A percentile compares a stretch with the other conserved stretches of the same genome.
Conservation (phyloP, 2,329 filamentous ascomycete genomes). For the Penicillium freii region DNA sequence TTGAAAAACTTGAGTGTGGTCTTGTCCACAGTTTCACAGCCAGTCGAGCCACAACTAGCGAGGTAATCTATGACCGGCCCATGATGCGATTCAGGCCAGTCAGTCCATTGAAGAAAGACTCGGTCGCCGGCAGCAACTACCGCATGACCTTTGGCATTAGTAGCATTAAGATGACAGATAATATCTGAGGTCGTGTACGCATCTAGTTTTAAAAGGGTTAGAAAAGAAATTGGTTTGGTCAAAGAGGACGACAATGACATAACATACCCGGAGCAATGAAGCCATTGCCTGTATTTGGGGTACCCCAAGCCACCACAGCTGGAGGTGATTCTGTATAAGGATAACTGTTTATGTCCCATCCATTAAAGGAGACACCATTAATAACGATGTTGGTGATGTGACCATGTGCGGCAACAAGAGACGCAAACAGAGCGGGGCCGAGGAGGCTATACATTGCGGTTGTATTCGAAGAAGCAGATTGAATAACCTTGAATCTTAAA, state of each 20-base stretch:
- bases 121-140: slow-evolving; percentile 58
- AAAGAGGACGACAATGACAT: not conserved
- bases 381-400: slow-evolving; percentile 40
- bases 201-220: slow-evolving; percentile 4
- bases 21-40: slow-evolving; percentile 55
- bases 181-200: slow-evolving; percentile 53
- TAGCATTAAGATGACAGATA: slow-evolving; percentile 59
- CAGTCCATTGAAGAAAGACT: slow-evolving; percentile 60
- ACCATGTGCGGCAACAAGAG: slow-evolving; percentile 33
- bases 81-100: slow-evolving; percentile 64
- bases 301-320: slow-evolving; percentile 54
- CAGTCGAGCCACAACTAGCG: slow-evolving; percentile 53
- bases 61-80: slow-evolving; percentile 64
- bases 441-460: not conserved
- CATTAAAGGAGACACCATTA: slow-evolving; percentile 36
- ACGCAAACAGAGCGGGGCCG: slow-evolving; percentile 23
- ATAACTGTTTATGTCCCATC: slow-evolving; percentile 37
- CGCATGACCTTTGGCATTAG: slow-evolving; percentile 50
- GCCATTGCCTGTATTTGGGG: slow-evolving; percentile 52
- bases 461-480: not conserved
- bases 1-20: slow-evolving; percentile 59
- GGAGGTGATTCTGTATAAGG: slow-evolving; percentile 37
- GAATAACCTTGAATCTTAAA: too few species aligned
- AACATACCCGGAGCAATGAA: slow-evolving; percentile 46
- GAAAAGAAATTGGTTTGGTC: not conserved